Evolutionary conservation across 768 basidiomycete genomes (phyloP).

Genomic region (Hericium rajendrae): DNA sequence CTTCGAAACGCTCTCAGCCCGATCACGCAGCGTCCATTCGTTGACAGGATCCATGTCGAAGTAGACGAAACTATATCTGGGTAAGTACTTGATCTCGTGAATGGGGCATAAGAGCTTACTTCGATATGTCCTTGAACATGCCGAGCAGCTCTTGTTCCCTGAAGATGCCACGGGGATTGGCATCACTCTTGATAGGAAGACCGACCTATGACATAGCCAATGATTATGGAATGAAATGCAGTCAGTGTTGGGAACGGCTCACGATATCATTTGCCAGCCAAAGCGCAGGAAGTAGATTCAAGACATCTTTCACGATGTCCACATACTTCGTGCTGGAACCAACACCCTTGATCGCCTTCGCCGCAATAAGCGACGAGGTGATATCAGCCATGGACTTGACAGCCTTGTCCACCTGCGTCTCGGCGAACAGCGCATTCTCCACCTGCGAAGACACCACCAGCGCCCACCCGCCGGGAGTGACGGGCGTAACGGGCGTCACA

Average conservation of each 20-base stretch:
- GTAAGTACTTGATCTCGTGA: not conserved
- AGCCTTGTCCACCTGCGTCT: not conserved
- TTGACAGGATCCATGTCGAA: constrained; percentile 21
- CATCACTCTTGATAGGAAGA: constrained; percentile 5
- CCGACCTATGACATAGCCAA: constrained; percentile 6
- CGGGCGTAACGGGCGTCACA: too few species aligned
- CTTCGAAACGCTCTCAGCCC: constrained; percentile 19
- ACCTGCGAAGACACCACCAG: constrained; percentile 4
- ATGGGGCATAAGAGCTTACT: not conserved
- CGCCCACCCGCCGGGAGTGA: not conserved
- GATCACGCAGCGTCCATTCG: constrained; percentile 25
- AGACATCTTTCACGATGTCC: constrained; percentile 60
- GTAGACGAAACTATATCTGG: constrained; percentile 27
- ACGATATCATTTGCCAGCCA: constrained; percentile 56
- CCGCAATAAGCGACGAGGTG: constrained; percentile 1
- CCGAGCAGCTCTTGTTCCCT: constrained; percentile 4
- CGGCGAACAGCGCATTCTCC: not conserved
- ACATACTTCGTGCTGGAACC: constrained; percentile 26
- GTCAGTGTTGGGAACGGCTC: constrained; percentile 15
- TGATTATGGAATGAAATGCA: not conserved
- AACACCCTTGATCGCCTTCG: constrained; percentile 26
- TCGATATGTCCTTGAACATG: constrained; percentile 4
- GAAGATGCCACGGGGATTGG: constrained; percentile 2
- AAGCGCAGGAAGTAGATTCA: constrained; percentile 49
- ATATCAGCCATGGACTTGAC: not conserved